These are phyloP conservation scores for Clitopilus hobsonii DNA, from an alignment of 768 basidiomycete genomes.

Conservation along the genomic window DNA sequence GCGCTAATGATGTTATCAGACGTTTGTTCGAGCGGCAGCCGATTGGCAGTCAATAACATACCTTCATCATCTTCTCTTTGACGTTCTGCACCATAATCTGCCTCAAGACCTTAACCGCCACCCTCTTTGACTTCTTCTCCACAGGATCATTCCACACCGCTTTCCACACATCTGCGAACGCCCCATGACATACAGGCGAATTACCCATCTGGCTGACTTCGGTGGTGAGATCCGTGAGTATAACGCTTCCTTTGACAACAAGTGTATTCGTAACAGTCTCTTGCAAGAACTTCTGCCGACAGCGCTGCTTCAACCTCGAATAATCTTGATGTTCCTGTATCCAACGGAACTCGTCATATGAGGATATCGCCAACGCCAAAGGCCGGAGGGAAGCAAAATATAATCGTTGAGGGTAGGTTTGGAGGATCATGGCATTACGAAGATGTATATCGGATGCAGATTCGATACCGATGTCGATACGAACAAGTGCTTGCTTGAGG, in stretches of 20 bases:
- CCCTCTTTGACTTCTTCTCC: conserved; percentile 38
- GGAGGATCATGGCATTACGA: conserved; percentile 55
- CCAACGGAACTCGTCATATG: conserved; percentile 57
- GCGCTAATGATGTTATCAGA: conserved; percentile 28
- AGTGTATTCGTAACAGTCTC: conserved; percentile 54
- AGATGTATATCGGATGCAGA: conserved; percentile 53
- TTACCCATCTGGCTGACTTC: conserved; percentile 43
- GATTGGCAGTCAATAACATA: too few species aligned
- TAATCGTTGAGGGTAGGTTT: conserved; percentile 42
- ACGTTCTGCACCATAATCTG: conserved; percentile 46
- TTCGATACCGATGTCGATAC: conserved; percentile 46
- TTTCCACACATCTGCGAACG: conserved; percentile 62
- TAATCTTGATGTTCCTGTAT: conserved; percentile 51
- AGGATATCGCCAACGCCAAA: conserved; percentile 46
- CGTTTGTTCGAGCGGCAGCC: neutral
- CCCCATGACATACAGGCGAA: conserved; percentile 46
- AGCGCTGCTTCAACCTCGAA: conserved; percentile 49
- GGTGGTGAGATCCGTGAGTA: conserved; percentile 52
- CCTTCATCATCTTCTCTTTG: conserved; percentile 49
- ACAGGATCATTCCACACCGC: conserved; percentile 47
- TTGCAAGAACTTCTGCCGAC: conserved; percentile 50
- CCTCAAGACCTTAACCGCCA: conserved; percentile 55
- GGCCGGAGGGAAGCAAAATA: conserved; percentile 52
- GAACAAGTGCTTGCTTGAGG: conserved; percentile 19
- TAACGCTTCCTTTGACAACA: conserved; percentile 42